Conservation (phyloP, 2,329 filamentous ascomycete genomes). For the Penicillium verrucosum region DNA sequence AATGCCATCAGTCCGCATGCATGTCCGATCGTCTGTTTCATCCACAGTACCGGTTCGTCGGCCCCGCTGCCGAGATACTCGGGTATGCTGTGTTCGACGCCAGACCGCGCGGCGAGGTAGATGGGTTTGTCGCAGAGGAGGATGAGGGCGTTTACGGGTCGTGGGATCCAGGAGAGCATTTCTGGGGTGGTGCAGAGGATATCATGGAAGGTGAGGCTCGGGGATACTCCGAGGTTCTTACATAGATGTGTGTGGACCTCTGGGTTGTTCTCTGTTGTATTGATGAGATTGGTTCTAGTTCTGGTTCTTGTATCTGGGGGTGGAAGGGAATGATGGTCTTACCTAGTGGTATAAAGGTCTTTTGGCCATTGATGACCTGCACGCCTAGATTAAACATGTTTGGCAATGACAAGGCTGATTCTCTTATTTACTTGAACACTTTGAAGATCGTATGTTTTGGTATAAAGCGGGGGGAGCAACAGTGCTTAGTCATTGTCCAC, state of each 20-base stretch:
- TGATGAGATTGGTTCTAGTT: conserved; percentile 15
- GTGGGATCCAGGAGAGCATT: conserved; percentile 50
- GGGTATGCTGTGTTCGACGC: conserved; percentile 40
- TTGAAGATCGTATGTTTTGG: background rate
- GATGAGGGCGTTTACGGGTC: conserved; percentile 54
- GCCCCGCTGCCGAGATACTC: conserved; percentile 47
- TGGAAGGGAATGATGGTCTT: background rate
- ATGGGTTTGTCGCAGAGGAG: conserved; percentile 50
- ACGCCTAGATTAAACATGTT: conserved; percentile 13
- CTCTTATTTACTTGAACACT: background rate
- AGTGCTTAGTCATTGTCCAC: background rate
- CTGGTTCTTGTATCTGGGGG: background rate
- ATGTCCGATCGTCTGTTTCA: conserved; percentile 57
- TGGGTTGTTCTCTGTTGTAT: conserved; percentile 53
- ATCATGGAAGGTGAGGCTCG: conserved; percentile 52
- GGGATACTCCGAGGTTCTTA: conserved; percentile 48
- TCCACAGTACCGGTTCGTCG: conserved; percentile 57
- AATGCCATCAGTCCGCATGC: conserved; percentile 59
- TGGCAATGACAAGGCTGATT: background rate
- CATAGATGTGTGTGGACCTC: conserved; percentile 52
- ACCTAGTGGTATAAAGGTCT: conserved; percentile 36
- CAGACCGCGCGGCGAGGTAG: conserved; percentile 42
- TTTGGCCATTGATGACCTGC: conserved; percentile 28
- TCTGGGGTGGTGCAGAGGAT: conserved; percentile 54
- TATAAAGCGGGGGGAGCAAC: background rate